Base-by-base conservation (phyloP, 495 filamentous ascomycete genomes). In the Daldinia concentrica region DNA sequence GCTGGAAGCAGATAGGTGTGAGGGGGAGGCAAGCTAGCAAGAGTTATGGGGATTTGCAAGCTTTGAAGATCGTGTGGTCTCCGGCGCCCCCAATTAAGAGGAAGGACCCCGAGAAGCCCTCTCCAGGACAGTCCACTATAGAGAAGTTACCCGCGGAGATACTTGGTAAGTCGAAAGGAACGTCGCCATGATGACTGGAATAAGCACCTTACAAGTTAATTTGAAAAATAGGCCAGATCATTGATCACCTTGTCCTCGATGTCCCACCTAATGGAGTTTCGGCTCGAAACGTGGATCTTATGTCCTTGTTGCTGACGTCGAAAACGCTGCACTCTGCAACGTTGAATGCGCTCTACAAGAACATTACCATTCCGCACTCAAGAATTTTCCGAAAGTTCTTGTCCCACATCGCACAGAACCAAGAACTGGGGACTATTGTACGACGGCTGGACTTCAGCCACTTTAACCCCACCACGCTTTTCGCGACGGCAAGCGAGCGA, bases 321-420 rank as follows among this genome's bases (percentile, higher is more conserved):
- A 88, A 87, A 69, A 89, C 89, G 24, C 81, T 95, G 72, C 91
- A 95, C 76, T 86, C 87, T 15, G 90, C 90, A 22, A 95, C 93
- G 14, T 81, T 95, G 30, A 86, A 86, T 51, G 92, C 92, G 48
- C 86, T 97, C 41, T 95, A 95, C 83, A 84, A 87, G 72, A 89
- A 91, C 77, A 92, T 95, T 83, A 94, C 92, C 24, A 90, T 97
- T 73, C 93, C 93, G 5, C 93, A 95, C 80, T 95, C 93, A 14
- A 79, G 89, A 50, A 92, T 95, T 77, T 97, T 94, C 80, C 90
- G 89, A 72, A 97, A 97, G 80, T 93, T 94, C 66, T 86, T 94
- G 32, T 81, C 84, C 62, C 92, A 93, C 73, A 81, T 95, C 73
- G 79, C 84, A 15, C 83, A 86, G 55, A 88, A 94, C 76, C 89